Evolutionary conservation across 768 basidiomycete species (phyloP), one percentile per base, ranked within the genome.

Genomic region (Mycena latifolia): DNA sequence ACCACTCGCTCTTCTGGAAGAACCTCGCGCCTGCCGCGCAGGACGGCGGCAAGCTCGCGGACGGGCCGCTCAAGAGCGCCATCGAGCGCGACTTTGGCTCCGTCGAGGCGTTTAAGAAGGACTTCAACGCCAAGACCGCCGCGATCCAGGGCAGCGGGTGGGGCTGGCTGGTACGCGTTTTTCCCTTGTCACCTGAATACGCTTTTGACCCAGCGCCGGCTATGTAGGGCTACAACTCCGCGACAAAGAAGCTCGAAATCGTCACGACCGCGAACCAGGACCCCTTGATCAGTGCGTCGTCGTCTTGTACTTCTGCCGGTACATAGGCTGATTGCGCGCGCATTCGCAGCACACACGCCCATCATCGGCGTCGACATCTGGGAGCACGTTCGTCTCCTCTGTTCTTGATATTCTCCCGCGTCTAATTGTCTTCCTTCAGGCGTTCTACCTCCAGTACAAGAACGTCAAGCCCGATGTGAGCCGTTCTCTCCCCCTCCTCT

Each of bases 301-400:
- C 33, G 33, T 6, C 8, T 35, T 6, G 14, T 35, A 35, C 14
- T 31, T 41, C 41, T 31, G 27, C 45, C 14, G 31, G 28, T 33
- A 31, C n/a, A n/a, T n/a, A n/a, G n/a, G n/a, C n/a, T n/a, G n/a
- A n/a, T n/a, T 27, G n/a, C 25, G 27, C 31, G 29, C 68, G 52
- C 33, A 41, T 58, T 62, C 61, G 14, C 73, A 93, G 93, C 91
- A 4, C 93, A 96, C 79, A 85, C 86, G 20, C 96, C 97, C 22
- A 91, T 99, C 75, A 88, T 99, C 75, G 98, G 98, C 35, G 90
- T 99, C 69, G 97, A 99, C 80, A 92, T 99, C 73, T 99, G 97
- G 97, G 94, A 96, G 78, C 95, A 96, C 78, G 91, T 91, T 72
- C 46, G 90, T 85, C 39, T 64, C 67, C 61, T 67, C n/a, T 71